Percentiles rank a stretch among this genome's conserved stretches.
These are phyloP conservation scores for Ulota crispa DNA, from an alignment of 225 moss, liverwort and hornwort genomes.

Conservation along the genomic window DNA sequence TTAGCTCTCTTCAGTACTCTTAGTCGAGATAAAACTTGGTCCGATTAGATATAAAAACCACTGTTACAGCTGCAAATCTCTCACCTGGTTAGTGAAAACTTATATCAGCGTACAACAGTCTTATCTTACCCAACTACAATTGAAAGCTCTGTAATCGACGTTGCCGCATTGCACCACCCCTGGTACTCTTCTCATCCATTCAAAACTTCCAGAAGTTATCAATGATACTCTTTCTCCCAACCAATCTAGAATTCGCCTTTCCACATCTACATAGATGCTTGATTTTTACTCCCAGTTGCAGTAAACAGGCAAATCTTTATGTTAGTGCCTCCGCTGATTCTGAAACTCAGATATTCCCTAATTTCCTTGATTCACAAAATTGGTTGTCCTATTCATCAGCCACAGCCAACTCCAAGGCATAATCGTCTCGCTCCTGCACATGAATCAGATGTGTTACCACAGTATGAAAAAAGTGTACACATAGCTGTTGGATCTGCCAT, in stretches of 20 bases:
- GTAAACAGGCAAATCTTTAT: neutral
- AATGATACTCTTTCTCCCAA: neutral
- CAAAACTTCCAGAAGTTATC: neutral
- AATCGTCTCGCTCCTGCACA: constrained; percentile 87
- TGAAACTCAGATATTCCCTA: neutral
- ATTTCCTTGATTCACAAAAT: constrained; percentile 29
- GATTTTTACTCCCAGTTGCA: neutral
- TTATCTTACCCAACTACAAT: neutral
- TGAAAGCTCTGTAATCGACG: neutral
- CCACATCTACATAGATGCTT: constrained; percentile 18
- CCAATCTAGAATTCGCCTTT: neutral
- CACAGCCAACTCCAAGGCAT: constrained; percentile 86
- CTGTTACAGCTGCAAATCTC: neutral
- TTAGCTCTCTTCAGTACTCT: neutral
- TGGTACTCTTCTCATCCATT: constrained; percentile 6
- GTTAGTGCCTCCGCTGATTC: constrained; percentile 9
- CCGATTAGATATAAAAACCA: neutral
- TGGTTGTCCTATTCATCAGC: constrained; percentile 69
- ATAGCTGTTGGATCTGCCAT: neutral
- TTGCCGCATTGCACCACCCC: constrained; percentile 3
- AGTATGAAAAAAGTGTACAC: neutral
- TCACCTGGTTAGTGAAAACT: neutral
- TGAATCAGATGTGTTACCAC: neutral
- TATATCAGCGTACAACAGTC: neutral
- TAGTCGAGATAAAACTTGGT: neutral